Percentiles rank a stretch among this genome's conserved stretches.
Evolutionary conservation across 2,329 filamentous ascomycete genomes (phyloP).

Genomic region (Colletotrichum shisoi): DNA sequence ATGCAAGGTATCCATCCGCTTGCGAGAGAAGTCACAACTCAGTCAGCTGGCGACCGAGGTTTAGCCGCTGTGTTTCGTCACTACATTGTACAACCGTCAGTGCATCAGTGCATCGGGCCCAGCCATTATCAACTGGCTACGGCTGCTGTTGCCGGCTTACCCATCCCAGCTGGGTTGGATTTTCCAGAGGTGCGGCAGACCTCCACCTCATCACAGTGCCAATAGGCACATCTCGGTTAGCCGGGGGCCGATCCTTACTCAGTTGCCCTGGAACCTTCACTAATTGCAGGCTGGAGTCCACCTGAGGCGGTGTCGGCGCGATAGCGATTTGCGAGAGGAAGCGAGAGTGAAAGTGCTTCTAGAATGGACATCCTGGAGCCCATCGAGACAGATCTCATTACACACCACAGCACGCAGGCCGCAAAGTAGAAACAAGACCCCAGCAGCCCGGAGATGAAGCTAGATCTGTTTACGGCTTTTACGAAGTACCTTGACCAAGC

Average conservation of each 20-base stretch:
- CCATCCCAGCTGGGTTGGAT: constrained; percentile 5
- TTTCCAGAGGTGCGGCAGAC: constrained; percentile 28
- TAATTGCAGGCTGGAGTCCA: constrained; percentile 28
- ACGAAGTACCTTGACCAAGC: constrained; percentile 13
- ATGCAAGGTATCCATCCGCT: constrained; percentile 27
- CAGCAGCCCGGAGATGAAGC: constrained; percentile 33
- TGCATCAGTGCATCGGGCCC: not conserved
- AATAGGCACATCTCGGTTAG: not conserved
- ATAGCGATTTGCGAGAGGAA: constrained; percentile 19
- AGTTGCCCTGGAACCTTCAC: constrained; percentile 21
- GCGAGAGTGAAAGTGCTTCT: constrained; percentile 35
- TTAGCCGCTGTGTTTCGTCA: constrained; percentile 14
- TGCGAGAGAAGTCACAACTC: constrained; percentile 28
- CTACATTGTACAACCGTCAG: not conserved
- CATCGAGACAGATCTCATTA: constrained; percentile 30
- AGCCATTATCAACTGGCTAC: not conserved
- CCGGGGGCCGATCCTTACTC: not conserved
- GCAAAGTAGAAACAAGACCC: constrained; percentile 19
- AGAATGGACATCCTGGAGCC: constrained; percentile 25
- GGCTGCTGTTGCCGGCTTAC: not conserved
- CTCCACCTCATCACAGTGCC: constrained; percentile 20
- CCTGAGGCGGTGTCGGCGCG: constrained; percentile 33
- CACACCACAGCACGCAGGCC: constrained; percentile 11
- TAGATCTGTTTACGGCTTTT: constrained; percentile 12
- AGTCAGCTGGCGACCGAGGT: constrained; percentile 14